These are phyloP conservation scores for Hondaea fermentalgiana DNA, from an alignment of 108 stramenopile species.

Conservation along the genomic window DNA sequence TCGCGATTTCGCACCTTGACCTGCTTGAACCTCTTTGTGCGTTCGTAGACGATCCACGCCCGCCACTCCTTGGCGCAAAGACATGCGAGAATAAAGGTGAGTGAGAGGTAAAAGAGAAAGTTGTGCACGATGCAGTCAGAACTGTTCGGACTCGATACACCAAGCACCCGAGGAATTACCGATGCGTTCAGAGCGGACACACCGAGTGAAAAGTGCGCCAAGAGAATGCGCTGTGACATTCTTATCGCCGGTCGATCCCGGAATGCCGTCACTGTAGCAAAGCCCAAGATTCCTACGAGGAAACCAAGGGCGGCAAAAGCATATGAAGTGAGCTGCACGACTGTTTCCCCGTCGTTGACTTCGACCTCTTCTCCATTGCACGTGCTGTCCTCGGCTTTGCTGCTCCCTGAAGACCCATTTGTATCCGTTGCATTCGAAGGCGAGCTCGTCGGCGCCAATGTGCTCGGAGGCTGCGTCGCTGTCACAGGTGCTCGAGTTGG, in stretches of 20 bases:
- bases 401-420: neutral
- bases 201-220: neutral
- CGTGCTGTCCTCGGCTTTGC: neutral
- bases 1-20: neutral
- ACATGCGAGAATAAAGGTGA: neutral
- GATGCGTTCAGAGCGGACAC: neutral
- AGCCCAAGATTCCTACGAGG: neutral
- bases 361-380: neutral
- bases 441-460: neutral
- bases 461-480: neutral
- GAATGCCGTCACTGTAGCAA: neutral
- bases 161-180: neutral
- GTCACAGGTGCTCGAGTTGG: neutral
- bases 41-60: neutral
- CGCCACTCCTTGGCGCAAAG: constrained; percentile 10
- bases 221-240: neutral
- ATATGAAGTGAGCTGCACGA: neutral
- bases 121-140: neutral
- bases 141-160: neutral
- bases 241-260: neutral
- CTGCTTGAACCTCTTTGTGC: neutral
- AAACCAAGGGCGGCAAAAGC: constrained; percentile 4
- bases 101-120: neutral
- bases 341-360: neutral
- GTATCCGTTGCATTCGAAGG: neutral